Evolutionary conservation across 805 yeast species (phyloP), one percentile per base, ranked within the genome.

Genomic region (Metschnikowia kunwiensis): DNA sequence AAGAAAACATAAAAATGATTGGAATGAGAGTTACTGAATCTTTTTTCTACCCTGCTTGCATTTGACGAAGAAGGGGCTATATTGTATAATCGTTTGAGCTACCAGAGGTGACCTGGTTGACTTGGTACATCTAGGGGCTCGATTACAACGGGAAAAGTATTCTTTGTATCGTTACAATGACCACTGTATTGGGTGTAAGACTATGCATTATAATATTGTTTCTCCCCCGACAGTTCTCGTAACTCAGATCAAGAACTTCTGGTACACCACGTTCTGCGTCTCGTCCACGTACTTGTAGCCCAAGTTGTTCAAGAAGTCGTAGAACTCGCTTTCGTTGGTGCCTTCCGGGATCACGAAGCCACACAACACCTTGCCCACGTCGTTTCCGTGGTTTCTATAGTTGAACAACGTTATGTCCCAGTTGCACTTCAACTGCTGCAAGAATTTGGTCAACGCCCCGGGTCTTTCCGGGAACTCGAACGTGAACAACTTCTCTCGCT

Each of bases 391-490:
- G 65, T 93, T 88, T 71, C 99, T 80, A 64, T 93, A 93, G 61
- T 93, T 96, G 80, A 93, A 93, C 52, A 93, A 65, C 1, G 97
- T 84, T 44, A 93, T 78, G 57, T 93, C 93, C 97, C 97, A 93
- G 33, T 80, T 78, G 17, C 74, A 72, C 53, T 82, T 77, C 56
- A 93, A 63, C 12, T 80, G 72, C 18, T 73, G 74, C 53, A 93
- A 72, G 65, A 93, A 93, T 40, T 76, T 82, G 19, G 82, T 77
- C 53, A 93, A 71, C 1, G 98, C 97, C 31, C 96, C 95, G 2
- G 98, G 97, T 54, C 93, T 80, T 57, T 93, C 99, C 10, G 99
- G 99, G 70, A 93, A 94, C 61, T 88, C 96, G 53, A 93, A 93
- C 32, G 83, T 74, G 50, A 80, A 77, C 23, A 93, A 63, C 51